A percentile compares a stretch with the other conserved stretches of the same genome.
These are phyloP conservation scores for Xylaria castorea DNA, from an alignment of 495 filamentous ascomycete species.

Conservation along the genomic window DNA sequence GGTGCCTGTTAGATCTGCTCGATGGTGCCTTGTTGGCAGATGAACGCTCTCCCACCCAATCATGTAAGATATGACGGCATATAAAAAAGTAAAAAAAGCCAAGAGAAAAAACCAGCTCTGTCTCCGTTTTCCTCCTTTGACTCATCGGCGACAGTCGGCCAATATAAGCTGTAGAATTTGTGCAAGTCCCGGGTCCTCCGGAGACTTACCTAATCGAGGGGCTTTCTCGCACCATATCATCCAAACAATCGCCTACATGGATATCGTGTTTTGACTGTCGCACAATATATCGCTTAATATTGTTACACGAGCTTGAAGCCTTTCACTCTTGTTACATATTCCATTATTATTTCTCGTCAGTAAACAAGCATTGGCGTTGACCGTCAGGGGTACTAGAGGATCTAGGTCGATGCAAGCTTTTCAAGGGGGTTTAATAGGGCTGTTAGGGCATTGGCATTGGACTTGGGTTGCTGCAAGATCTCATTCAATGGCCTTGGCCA, in stretches of 20 bases:
- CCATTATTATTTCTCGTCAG: not conserved
- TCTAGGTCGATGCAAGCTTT: slow-evolving; percentile 14
- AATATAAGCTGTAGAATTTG: not conserved
- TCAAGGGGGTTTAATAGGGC: not conserved
- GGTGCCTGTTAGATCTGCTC: not conserved
- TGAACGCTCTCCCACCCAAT: not conserved
- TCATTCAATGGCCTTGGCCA: not conserved
- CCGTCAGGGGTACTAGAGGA: not conserved
- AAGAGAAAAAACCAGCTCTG: not conserved
- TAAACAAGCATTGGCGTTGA: not conserved
- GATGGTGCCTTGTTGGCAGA: not conserved
- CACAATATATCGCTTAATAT: not conserved
- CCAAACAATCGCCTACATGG: not conserved
- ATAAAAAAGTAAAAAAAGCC: not conserved
- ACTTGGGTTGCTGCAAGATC: no score
- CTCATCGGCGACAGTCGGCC: slow-evolving; percentile 23
- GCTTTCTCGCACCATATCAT: not conserved
- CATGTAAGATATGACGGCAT: not conserved
- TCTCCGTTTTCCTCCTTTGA: not conserved
- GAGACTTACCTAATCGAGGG: slow-evolving; percentile 10
- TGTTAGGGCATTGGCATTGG: not conserved
- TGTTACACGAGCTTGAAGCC: not conserved
- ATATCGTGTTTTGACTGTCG: not conserved
- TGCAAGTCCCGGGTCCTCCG: slow-evolving; percentile 13
- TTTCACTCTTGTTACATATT: not conserved